Conservation (phyloP, 768 basidiomycete genomes). For the Agrocybe chaxingu region DNA sequence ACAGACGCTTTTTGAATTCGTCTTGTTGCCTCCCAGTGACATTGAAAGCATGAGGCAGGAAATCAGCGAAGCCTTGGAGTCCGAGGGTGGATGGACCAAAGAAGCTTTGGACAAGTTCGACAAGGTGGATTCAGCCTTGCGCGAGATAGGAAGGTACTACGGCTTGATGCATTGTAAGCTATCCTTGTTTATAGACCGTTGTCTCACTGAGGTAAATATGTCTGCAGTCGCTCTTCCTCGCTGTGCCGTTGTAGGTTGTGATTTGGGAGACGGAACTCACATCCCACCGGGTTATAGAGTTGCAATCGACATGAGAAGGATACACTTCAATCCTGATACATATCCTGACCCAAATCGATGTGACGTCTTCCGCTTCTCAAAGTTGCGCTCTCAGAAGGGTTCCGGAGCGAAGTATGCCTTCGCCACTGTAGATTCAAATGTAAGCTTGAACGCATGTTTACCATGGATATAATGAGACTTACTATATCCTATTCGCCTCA, state of each 20-base stretch:
- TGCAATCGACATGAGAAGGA: slow-evolving; percentile 30
- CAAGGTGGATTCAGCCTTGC: slow-evolving; percentile 33
- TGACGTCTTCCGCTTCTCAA: slow-evolving; percentile 35
- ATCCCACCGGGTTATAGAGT: slow-evolving; percentile 30
- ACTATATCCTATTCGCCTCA: slow-evolving; percentile 6
- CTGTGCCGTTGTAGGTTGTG: slow-evolving; percentile 22
- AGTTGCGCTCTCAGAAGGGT: slow-evolving; percentile 25
- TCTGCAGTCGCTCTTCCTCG: slow-evolving; percentile 28
- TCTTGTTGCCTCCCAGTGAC: slow-evolving; percentile 23
- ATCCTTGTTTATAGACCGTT: background rate
- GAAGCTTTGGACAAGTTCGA: slow-evolving; percentile 27
- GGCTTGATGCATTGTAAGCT: slow-evolving; percentile 31
- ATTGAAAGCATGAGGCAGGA: slow-evolving; percentile 29
- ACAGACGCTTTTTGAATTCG: slow-evolving; percentile 32
- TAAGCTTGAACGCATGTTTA: slow-evolving; percentile 12
- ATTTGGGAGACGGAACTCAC: slow-evolving; percentile 28
- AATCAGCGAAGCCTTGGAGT: slow-evolving; percentile 27
- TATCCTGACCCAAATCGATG: slow-evolving; percentile 32
- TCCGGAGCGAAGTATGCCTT: slow-evolving; percentile 30
- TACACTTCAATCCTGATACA: slow-evolving; percentile 31
- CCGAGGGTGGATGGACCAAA: slow-evolving; percentile 35
- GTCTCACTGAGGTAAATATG: background rate
- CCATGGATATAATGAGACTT: slow-evolving; percentile 2
- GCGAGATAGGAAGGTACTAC: slow-evolving; percentile 32
- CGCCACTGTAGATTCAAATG: slow-evolving; percentile 30